Percentiles rank a stretch among this genome's conserved stretches.
These are phyloP conservation scores for Lepiota venenata DNA, from an alignment of 768 basidiomycete species.

Conservation along the genomic window DNA sequence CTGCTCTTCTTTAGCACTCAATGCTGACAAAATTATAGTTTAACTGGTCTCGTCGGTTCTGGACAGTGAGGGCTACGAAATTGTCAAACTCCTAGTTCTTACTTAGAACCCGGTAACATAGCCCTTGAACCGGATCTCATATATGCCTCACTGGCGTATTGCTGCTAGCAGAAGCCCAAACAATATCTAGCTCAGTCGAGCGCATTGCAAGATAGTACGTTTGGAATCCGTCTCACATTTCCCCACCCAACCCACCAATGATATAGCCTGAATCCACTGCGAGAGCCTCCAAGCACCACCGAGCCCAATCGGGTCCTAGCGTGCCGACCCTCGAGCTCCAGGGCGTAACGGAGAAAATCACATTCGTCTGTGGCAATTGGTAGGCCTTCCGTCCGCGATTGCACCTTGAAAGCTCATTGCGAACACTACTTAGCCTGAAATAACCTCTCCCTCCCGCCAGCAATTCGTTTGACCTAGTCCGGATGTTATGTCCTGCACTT, in stretches of 20 bases:
- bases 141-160: conserved; percentile 34
- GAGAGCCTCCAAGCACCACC: conserved; percentile 78
- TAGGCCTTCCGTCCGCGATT: conserved; percentile 31
- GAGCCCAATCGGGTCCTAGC: conserved; percentile 78
- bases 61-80: conserved; percentile 29
- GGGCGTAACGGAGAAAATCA: conserved; percentile 36
- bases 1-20: not conserved
- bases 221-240: not conserved
- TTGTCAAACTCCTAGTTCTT: not conserved
- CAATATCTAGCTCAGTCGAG: conserved; percentile 68
- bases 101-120: conserved; percentile 31
- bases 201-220: conserved; percentile 81
- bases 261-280: conserved; percentile 66
- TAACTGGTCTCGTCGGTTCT: conserved; percentile 54
- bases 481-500: conserved; percentile 66
- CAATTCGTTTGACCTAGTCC: conserved; percentile 62
- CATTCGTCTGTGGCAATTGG: conserved; percentile 66
- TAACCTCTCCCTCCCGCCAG: conserved; percentile 58
- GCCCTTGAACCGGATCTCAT: conserved; percentile 74
- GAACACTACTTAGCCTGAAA: conserved; percentile 40
- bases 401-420: not conserved
- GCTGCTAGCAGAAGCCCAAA: not conserved
- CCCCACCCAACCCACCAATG: not conserved
- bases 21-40: conserved; percentile 20
- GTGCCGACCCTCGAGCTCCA: conserved; percentile 84